These are phyloP conservation scores for Penicillium fuscoglaucum DNA, from an alignment of 2,329 filamentous ascomycete genomes.

Conservation along the genomic window DNA sequence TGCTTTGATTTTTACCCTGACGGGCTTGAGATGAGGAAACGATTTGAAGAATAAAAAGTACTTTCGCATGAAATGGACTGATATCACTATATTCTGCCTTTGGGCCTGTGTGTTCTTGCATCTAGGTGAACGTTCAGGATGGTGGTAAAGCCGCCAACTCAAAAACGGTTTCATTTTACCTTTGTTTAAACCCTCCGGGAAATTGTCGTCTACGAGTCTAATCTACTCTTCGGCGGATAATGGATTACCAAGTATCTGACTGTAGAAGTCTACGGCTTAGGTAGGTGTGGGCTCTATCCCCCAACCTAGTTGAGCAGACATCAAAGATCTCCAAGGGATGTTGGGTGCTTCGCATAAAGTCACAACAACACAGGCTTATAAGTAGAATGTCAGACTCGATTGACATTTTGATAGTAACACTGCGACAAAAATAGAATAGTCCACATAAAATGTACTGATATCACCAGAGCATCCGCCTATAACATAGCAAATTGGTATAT, in stretches of 20 bases:
- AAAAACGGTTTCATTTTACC: too few species aligned
- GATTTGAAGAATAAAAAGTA: conserved; percentile 27
- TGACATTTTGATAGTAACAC: neutral
- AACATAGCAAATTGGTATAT: conserved; percentile 4
- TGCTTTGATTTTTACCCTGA: conserved; percentile 14
- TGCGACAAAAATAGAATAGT: neutral
- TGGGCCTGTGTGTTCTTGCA: neutral
- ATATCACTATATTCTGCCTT: conserved; percentile 25
- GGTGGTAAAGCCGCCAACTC: neutral
- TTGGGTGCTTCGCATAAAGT: neutral
- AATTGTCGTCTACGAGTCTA: neutral
- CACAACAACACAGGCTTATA: neutral
- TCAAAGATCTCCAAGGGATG: neutral
- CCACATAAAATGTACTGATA: neutral
- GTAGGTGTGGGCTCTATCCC: neutral
- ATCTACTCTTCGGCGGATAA: neutral
- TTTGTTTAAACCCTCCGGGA: neutral
- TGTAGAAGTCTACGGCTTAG: neutral
- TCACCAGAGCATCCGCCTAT: neutral
- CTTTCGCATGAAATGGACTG: conserved; percentile 35
- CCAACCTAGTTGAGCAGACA: neutral
- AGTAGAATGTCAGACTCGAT: neutral
- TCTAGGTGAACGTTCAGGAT: neutral
- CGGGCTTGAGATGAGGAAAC: conserved; percentile 24
- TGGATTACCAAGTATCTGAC: neutral